Conservation (phyloP, 352 stramenopile genomes). For the Aphanomyces astaci region DNA sequence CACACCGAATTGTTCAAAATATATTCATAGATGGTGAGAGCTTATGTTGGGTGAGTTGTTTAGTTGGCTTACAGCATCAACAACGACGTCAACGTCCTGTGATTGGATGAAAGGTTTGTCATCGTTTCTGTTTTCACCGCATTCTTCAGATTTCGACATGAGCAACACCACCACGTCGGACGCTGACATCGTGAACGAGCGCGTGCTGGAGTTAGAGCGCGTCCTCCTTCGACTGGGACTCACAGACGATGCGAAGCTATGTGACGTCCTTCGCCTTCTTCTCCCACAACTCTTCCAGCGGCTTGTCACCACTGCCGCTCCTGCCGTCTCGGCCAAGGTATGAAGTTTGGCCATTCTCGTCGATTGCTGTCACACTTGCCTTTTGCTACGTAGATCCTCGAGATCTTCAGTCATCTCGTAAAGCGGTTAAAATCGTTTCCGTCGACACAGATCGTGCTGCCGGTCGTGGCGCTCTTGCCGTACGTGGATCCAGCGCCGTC, state of each 20-base stretch:
- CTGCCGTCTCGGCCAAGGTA: conserved; percentile 63
- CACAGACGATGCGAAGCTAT: conserved; percentile 15
- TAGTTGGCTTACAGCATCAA: too few relatives aligned
- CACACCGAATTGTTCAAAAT: too few relatives aligned
- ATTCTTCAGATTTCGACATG: neutral
- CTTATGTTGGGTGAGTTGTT: too few relatives aligned
- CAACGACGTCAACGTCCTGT: too few relatives aligned
- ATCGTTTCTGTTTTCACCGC: too few relatives aligned
- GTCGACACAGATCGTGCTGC: conserved; percentile 31
- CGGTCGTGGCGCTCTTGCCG: conserved; percentile 40
- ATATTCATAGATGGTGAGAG: too few relatives aligned
- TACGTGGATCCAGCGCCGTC: conserved; percentile 30
- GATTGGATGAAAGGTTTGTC: neutral
- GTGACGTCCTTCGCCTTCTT: conserved; percentile 46
- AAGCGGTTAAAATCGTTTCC: conserved; percentile 55
- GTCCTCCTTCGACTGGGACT: conserved; percentile 22
- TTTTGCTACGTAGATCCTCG: conserved; percentile 39
- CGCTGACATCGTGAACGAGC: conserved; percentile 8
- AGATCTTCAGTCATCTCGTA: conserved; percentile 66
- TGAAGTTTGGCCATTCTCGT: neutral
- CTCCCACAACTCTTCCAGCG: conserved; percentile 62
- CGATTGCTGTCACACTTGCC: neutral
- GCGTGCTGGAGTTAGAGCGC: conserved; percentile 30
- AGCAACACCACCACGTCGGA: neutral
- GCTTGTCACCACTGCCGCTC: conserved; percentile 28